Conservation (phyloP, 2,329 filamentous ascomycete species). For the Spiromastix sp. region DNA sequence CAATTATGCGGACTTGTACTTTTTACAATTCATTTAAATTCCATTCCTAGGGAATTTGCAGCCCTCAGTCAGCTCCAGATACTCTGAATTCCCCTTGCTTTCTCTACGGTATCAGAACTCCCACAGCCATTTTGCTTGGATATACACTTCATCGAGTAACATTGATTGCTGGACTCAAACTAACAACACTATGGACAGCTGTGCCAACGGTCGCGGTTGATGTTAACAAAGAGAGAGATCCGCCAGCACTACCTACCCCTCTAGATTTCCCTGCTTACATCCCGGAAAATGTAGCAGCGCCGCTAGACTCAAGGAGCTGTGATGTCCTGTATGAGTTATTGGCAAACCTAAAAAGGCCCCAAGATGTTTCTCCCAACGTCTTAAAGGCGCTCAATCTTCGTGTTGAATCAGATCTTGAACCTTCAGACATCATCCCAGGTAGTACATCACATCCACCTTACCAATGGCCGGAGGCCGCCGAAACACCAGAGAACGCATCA, state of each 20-base stretch:
- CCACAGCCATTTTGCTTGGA: background rate
- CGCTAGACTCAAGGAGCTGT: conserved; percentile 27
- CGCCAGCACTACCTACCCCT: conserved; percentile 39
- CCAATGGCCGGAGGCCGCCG: conserved; percentile 23
- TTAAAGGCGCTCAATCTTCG: conserved; percentile 33
- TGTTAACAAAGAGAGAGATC: conserved; percentile 33
- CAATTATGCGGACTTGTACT: too few species aligned
- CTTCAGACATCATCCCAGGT: conserved; percentile 26
- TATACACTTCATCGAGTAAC: background rate
- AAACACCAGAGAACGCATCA: conserved; percentile 10
- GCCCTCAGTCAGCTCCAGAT: too few species aligned
- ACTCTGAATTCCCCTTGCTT: background rate
- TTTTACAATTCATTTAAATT: too few species aligned
- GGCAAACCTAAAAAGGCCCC: conserved; percentile 31
- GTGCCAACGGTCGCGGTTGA: conserved; percentile 23
- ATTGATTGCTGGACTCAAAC: background rate
- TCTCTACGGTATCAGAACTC: background rate
- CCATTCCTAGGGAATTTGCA: too few species aligned
- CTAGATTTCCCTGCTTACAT: conserved; percentile 42
- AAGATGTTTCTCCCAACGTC: conserved; percentile 30
- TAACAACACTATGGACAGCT: conserved; percentile 10
- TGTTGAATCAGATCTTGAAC: conserved; percentile 26
- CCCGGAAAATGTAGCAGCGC: conserved; percentile 24
- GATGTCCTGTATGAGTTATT: conserved; percentile 33
- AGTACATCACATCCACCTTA: conserved; percentile 27